Evolutionary conservation across 169 alveolate genomes (phyloP).

Genomic region (Cyclospora cayetanensis): DNA sequence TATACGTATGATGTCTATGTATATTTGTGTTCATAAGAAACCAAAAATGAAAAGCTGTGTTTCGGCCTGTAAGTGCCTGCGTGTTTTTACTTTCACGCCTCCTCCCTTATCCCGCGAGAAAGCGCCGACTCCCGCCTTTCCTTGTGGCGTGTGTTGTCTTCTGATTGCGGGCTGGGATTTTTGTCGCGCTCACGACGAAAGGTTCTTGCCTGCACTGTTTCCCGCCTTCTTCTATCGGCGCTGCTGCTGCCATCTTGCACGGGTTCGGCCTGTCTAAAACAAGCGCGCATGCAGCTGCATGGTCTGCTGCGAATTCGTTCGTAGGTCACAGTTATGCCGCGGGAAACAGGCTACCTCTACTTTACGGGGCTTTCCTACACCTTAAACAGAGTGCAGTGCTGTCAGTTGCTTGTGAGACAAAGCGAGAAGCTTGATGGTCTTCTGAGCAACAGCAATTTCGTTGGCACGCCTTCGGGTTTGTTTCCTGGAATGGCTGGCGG

Average conservation of each 20-base stretch:
- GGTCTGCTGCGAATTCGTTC: too few species aligned
- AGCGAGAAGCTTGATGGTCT: slow-evolving; percentile 5
- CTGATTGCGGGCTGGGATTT: too few species aligned
- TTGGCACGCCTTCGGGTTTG: not conserved
- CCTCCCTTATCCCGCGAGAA: too few species aligned
- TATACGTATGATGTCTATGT: too few species aligned
- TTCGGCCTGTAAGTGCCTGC: not conserved
- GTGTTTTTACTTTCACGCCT: not conserved
- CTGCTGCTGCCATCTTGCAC: too few species aligned
- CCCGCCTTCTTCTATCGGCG: too few species aligned
- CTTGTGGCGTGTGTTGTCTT: too few species aligned
- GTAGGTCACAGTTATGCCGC: slow-evolving; percentile 60
- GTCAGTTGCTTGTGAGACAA: slow-evolving; percentile 44
- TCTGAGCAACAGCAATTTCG: not conserved
- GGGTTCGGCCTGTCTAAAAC: too few species aligned
- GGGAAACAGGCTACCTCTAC: slow-evolving; percentile 54
- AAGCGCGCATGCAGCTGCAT: too few species aligned
- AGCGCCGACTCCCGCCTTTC: too few species aligned
- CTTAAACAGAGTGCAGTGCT: slow-evolving; percentile 18
- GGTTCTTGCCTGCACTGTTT: too few species aligned
- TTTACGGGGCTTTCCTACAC: slow-evolving; percentile 62
- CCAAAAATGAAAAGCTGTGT: not conserved
- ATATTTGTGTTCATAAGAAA: not conserved
- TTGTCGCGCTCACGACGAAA: too few species aligned
- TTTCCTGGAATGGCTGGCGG: not conserved